phyloP scores from a whole-genome alignment of 2,329 filamentous ascomycete species.

The Amylocarpus encephaloides region DNA sequence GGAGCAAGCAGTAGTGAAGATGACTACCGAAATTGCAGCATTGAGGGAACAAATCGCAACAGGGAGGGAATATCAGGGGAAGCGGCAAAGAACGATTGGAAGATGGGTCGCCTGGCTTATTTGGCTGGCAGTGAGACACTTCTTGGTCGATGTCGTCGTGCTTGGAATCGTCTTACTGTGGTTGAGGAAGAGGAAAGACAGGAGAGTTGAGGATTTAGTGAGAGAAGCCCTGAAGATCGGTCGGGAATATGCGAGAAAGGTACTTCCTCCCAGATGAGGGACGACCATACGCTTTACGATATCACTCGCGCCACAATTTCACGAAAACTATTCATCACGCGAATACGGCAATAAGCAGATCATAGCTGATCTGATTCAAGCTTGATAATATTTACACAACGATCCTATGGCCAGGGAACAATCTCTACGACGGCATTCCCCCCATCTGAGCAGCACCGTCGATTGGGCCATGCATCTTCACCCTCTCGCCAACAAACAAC shows the following conservation, averaged over 20 bases:
- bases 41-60: slow-evolving; percentile 83
- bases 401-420: neutral
- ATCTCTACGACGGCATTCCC: neutral
- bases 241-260: slow-evolving; percentile 52
- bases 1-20: slow-evolving; percentile 77
- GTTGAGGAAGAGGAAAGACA: slow-evolving; percentile 66
- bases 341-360: neutral
- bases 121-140: slow-evolving; percentile 65
- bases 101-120: slow-evolving; percentile 66
- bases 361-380: neutral
- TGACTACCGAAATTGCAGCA: slow-evolving; percentile 89
- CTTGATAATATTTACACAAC: neutral
- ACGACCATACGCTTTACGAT: neutral
- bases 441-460: neutral
- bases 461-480: slow-evolving; percentile 13
- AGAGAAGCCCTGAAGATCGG: slow-evolving; percentile 52
- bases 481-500: slow-evolving; percentile 17
- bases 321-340: neutral
- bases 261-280: slow-evolving; percentile 45
- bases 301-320: neutral
- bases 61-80: slow-evolving; percentile 63
- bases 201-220: slow-evolving; percentile 67
- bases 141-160: slow-evolving; percentile 64
- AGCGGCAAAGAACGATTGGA: slow-evolving; percentile 56
- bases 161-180: slow-evolving; percentile 62